Conservation (phyloP, 73 alveolate genomes). For the Tetrahymena malaccensis region DNA sequence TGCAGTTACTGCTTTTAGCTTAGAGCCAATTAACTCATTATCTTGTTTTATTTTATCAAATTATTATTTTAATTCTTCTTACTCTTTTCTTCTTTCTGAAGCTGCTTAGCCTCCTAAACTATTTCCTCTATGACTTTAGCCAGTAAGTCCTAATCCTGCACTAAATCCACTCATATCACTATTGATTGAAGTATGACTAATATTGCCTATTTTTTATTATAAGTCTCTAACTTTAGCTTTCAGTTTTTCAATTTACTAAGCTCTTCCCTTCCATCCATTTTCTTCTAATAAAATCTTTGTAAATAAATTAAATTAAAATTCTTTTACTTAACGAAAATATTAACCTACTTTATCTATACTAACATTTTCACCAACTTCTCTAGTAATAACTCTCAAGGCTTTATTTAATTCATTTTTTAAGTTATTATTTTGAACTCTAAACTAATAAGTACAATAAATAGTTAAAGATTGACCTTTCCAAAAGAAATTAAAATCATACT, state of each 20-base stretch:
- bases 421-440: constrained; percentile 8
- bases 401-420: constrained; percentile 30
- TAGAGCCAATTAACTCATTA: not conserved
- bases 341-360: constrained; percentile 9
- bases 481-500: not conserved
- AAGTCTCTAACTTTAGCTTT: constrained; percentile 35
- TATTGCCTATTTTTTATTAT: constrained; percentile 1
- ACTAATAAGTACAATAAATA: not conserved
- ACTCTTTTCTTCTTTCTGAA: constrained; percentile 1
- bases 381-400: constrained; percentile 27
- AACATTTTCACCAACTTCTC: constrained; percentile 39
- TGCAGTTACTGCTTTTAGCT: constrained; percentile 34
- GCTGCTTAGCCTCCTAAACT: not conserved
- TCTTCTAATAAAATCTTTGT: constrained; percentile 23
- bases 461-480: not conserved
- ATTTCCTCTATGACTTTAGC: not conserved
- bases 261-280: constrained; percentile 43
- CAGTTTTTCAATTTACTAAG: constrained; percentile 26
- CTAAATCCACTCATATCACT: not conserved
- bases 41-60: constrained; percentile 12
- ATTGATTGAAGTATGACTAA: not conserved
- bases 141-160: not conserved
- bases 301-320: too few relatives aligned
- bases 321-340: not conserved
- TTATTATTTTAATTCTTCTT: not conserved